Evolutionary conservation across 768 basidiomycete genomes (phyloP).

Genomic region (Mycena epipterygia): DNA sequence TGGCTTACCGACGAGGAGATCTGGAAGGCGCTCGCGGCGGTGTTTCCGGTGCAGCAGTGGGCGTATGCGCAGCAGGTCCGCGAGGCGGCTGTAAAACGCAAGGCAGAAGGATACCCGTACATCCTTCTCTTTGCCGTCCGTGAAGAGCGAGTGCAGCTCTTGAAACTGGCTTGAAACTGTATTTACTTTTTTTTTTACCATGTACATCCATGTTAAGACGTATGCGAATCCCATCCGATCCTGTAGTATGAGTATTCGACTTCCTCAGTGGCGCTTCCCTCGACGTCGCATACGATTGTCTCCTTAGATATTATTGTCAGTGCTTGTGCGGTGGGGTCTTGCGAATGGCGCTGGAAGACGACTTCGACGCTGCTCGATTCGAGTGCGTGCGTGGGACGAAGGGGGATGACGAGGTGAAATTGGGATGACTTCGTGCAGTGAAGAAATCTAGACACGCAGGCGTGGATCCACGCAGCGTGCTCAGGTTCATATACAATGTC

Average conservation of each 20-base stretch:
- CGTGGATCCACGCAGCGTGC: conserved; percentile 80
- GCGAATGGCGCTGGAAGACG: not conserved
- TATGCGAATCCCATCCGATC: conserved; percentile 71
- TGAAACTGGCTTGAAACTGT: conserved; percentile 53
- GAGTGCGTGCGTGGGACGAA: conserved; percentile 13
- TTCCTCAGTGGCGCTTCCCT: conserved; percentile 57
- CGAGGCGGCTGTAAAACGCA: conserved; percentile 73
- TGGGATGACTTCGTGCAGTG: not conserved
- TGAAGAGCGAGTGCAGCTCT: conserved; percentile 78
- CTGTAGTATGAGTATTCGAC: conserved; percentile 80
- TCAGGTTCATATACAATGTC: conserved; percentile 84
- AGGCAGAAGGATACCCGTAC: conserved; percentile 73
- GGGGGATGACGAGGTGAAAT: conserved; percentile 30
- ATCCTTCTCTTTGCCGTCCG: conserved; percentile 75
- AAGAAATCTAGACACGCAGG: conserved; percentile 68
- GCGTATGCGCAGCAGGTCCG: conserved; percentile 78
- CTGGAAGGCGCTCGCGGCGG: conserved; percentile 71
- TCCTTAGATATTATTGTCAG: conserved; percentile 70
- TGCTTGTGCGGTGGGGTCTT: conserved; percentile 27
- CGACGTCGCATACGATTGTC: conserved; percentile 67
- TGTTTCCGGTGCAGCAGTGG: conserved; percentile 69
- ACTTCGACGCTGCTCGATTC: conserved; percentile 22
- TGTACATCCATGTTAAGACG: not conserved
- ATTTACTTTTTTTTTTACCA: not conserved
- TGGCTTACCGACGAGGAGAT: conserved; percentile 85